Conservation (phyloP, 305 asterid species). For the Solanum aculeatissimum region DNA sequence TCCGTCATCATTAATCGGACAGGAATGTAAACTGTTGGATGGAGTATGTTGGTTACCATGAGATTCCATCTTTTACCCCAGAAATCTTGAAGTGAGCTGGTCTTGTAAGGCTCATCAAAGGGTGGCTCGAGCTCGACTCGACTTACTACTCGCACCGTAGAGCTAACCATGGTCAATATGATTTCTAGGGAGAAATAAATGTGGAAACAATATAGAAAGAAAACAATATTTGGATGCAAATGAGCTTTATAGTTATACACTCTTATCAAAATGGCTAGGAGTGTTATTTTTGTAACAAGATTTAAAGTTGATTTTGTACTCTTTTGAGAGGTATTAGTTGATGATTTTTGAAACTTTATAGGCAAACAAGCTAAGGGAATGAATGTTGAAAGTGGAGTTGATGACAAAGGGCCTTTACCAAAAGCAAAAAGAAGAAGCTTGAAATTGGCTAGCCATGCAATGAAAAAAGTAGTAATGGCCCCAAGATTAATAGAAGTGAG, state of each 20-base stretch:
- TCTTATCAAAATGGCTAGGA: not conserved
- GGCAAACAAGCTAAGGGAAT: slow-evolving; percentile 20
- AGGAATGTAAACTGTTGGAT: slow-evolving; percentile 15
- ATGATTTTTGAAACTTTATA: slow-evolving; percentile 5
- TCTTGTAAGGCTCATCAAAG: slow-evolving; percentile 19
- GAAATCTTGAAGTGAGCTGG: slow-evolving; percentile 33
- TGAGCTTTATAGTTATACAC: not conserved
- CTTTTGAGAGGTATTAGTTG: not conserved
- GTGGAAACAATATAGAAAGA: slow-evolving; percentile 10
- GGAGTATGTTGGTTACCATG: slow-evolving; percentile 15
- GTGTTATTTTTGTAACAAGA: not conserved
- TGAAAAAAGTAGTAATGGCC: slow-evolving; percentile 24
- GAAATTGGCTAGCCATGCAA: slow-evolving; percentile 35
- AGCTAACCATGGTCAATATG: slow-evolving; percentile 3
- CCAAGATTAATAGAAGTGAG: slow-evolving; percentile 3
- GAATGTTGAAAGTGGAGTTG: slow-evolving; percentile 22
- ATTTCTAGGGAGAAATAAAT: slow-evolving; percentile 16
- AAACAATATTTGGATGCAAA: slow-evolving; percentile 4
- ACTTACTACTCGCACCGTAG: not conserved
- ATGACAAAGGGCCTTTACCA: slow-evolving; percentile 29
- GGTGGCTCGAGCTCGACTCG: slow-evolving; percentile 21
- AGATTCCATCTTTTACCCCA: slow-evolving; percentile 50
- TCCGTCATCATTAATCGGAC: not conserved
- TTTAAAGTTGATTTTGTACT: not conserved
- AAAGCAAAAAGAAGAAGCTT: slow-evolving; percentile 39